Base-by-base conservation (phyloP, 2,329 filamentous ascomycete species). In the Sporothrix mexicana region DNA sequence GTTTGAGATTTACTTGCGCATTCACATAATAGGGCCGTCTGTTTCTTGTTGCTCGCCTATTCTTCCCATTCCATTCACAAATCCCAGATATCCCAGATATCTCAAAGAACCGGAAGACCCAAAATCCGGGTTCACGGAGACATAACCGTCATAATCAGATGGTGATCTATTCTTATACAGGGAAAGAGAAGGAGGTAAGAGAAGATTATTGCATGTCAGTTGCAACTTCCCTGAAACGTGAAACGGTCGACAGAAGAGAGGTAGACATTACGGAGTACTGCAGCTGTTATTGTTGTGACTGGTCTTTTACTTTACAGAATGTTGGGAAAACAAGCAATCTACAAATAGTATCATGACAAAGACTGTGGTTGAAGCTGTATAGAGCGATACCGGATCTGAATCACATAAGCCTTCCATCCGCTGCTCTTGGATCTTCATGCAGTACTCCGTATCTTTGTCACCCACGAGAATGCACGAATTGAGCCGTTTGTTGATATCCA, bases 81-180 rank as follows among this genome's bases (percentile, higher is more conserved):
- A 17, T 45, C 66, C 30, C 30, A 36, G 30, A 36, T 47, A 17
- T 45, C 66, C 30, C 30, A 36, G 30, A 36, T 36, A 36, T 36
- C 30, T 7, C 30, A 36, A 25, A 45, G 9, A n/a, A 59, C 55
- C 69, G 69, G 69, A 70, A 49, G 43, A 13, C 55, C 69, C 69
- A 49, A 59, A 61, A 59, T 17, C 69, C 55, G 41, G 69, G 69
- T 62, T 70, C 61, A 61, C 53, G 55, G 55, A 61, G 20, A 12
- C 36, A 45, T 23, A 20, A 13, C 30, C 30, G 30, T 13, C 10
- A 55, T 15, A 47, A 71, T 71, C 57, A 49, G 69, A 71, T 43
- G 69, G 69, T 61, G 69, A 64, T 64, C 69, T 62, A 53, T 64
- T 64, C 12, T 64, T 71, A 45, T 17, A 36, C 17, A 36, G 10